These are phyloP conservation scores for Citrus glauca DNA, from an alignment of 345 rosid species.

Conservation along the genomic window DNA sequence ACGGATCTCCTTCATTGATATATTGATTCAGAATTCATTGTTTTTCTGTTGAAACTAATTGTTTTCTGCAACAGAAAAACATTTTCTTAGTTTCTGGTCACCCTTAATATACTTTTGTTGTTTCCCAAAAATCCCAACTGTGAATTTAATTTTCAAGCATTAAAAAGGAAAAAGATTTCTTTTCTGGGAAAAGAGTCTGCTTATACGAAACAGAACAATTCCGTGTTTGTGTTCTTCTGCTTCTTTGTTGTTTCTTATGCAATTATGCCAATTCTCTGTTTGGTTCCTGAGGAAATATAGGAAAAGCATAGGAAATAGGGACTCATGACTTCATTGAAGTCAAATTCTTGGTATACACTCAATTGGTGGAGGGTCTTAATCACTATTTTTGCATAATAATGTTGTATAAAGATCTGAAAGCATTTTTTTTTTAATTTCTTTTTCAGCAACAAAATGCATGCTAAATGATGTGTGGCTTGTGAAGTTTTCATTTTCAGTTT, in stretches of 20 bases:
- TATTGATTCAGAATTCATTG: background rate
- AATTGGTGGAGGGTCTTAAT: background rate
- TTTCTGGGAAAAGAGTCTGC: background rate
- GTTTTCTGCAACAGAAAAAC: conserved; percentile 6
- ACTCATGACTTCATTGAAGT: background rate
- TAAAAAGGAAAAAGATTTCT: background rate
- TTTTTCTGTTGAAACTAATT: background rate
- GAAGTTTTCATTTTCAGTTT: background rate
- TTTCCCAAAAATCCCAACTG: background rate
- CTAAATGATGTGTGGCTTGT: background rate
- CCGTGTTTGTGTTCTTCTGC: background rate
- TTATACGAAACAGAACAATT: background rate
- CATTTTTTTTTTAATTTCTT: background rate
- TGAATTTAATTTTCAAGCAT: background rate
- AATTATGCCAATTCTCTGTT: conserved; percentile 6
- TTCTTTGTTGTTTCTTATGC: background rate
- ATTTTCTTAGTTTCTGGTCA: background rate
- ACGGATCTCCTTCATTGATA: conserved; percentile 10
- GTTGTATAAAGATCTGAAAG: background rate
- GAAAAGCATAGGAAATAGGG: background rate
- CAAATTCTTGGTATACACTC: background rate
- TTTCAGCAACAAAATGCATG: background rate
- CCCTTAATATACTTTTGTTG: background rate
- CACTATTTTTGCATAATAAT: background rate
- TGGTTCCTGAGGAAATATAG: conserved; percentile 22